Base-by-base conservation (phyloP, 306 rosid species). In the Pyrus betulifolia region DNA sequence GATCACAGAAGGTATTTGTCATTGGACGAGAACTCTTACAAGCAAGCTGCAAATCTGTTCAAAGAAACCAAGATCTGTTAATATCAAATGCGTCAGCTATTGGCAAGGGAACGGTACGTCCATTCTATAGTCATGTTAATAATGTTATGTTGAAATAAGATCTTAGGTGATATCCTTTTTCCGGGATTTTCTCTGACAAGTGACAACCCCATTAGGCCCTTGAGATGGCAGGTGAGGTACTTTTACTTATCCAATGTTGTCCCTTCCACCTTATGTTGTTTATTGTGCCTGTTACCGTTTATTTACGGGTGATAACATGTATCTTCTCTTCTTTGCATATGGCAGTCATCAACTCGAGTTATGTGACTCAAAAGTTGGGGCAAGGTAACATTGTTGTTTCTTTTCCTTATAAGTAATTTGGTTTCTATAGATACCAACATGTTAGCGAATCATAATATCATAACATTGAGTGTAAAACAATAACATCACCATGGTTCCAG, bases 101-200 rank as follows among this genome's bases (percentile, higher is more conserved):
- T 65, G 98, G 96, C 73, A 89, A 69, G 59, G 97, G 96, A 85
- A 78, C 84, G 76, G 98, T 93, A 85, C 30, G 30, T 35, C 25
- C 10, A 59, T 68, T 71, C 8, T 58, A 15, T 66, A 3, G 22
- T 27, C 74, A 46, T 45, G 15, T 35, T 33, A 69, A 76, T 13
- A 27, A 44, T 42, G 8, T 2, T 54, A 27, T 13, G 49, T 55
- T 42, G 69, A 40, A 40, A 40, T 40, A 42, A 42, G 31, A 21
- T 40, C 11, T 13, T 31, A 65, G 27, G 27, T 31, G 45, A 63
- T 63, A 63, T 74, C 22, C 11, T 64, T 17, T 54, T 67, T 54
- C 61, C 72, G 82, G 61, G 28, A 49, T 15, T 42, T 42, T 11
- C 46, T 42, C 46, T 42, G 46, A 42, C 46, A 42, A 42, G 46